Conservation (phyloP, 345 rosid species). For the Carallia brachiata region DNA sequence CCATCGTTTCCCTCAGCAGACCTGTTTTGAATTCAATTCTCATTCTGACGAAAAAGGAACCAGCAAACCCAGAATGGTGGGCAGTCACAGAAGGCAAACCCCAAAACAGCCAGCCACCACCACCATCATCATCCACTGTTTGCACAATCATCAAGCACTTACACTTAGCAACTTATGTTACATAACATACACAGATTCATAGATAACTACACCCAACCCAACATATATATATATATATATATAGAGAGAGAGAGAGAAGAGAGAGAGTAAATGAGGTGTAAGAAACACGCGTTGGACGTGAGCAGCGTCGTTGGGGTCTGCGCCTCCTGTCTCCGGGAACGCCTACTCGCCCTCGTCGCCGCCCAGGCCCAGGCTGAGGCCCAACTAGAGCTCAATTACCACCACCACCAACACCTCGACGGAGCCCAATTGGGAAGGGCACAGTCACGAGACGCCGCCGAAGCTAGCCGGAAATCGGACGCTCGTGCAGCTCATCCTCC, state of each 20-base stretch:
- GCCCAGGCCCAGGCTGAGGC: conserved; percentile 42
- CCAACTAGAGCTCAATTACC: not conserved
- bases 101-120: not conserved
- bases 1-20: conserved; percentile 29
- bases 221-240: too few species aligned
- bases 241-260: too few species aligned
- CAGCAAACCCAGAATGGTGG: too few species aligned
- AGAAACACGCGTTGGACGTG: conserved; percentile 58
- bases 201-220: too few species aligned
- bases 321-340: conserved; percentile 87
- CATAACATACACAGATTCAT: too few species aligned
- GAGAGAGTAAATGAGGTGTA: conserved; percentile 65
- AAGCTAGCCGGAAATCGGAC: conserved; percentile 28
- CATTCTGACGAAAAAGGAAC: not conserved
- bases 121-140: conserved; percentile 1
- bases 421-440: not conserved
- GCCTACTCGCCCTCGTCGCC: conserved; percentile 49
- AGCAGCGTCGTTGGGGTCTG: conserved; percentile 81
- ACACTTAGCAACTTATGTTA: not conserved
- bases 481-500: conserved; percentile 22
- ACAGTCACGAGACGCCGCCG: conserved; percentile 10
- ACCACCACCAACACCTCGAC: not conserved
- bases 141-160: too few species aligned
- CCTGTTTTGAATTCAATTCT: conserved; percentile 4
- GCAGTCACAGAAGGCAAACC: not conserved